A percentile compares a stretch with the other conserved stretches of the same genome.
These are phyloP conservation scores for Allium sativum DNA, from an alignment of 106 monocot genomes.

Conservation along the genomic window DNA sequence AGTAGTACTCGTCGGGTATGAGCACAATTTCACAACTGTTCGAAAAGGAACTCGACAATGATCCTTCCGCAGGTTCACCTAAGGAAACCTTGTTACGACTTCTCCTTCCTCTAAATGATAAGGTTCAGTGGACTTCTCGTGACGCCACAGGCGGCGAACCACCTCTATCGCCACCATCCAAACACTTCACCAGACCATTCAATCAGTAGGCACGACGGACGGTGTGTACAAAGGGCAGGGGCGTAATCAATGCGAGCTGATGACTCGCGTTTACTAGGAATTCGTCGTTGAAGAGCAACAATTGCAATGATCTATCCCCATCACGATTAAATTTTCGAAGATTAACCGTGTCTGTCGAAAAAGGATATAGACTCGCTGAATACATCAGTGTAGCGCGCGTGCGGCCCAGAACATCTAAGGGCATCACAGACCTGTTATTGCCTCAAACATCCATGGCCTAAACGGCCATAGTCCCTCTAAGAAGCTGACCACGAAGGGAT, in stretches of 20 bases:
- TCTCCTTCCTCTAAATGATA: constrained; percentile 23
- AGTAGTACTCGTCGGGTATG: no score
- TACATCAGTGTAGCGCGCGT: constrained; percentile 79
- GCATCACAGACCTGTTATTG: constrained; percentile 95
- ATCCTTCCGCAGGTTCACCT: constrained; percentile 20
- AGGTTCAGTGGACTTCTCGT: constrained; percentile 16
- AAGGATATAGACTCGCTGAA: constrained; percentile 35
- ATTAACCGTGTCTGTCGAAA: constrained; percentile 3
- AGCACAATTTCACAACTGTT: no score
- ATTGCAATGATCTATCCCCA: constrained; percentile 19
- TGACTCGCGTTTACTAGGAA: constrained; percentile 18
- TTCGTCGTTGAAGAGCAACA: constrained; percentile 17
- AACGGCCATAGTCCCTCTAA: constrained; percentile 83
- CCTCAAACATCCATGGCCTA: constrained; percentile 85
- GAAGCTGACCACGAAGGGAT: constrained; percentile 59
- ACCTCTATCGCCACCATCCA: constrained; percentile 3
- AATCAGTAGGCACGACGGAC: constrained; percentile 7
- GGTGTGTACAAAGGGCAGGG: constrained; percentile 13
- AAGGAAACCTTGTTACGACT: constrained; percentile 17
- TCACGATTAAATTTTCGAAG: constrained; percentile 14
- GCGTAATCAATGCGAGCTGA: constrained; percentile 3
- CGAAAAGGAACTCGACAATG: no score
- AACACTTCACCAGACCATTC: constrained; percentile 16
- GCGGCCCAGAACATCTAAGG: constrained; percentile 95
- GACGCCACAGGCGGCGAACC: constrained; percentile 1